Percentiles rank a stretch among this genome's conserved stretches.
phyloP scores from a whole-genome alignment of 805 yeast genomes.

The Kuraishia ogatae region DNA sequence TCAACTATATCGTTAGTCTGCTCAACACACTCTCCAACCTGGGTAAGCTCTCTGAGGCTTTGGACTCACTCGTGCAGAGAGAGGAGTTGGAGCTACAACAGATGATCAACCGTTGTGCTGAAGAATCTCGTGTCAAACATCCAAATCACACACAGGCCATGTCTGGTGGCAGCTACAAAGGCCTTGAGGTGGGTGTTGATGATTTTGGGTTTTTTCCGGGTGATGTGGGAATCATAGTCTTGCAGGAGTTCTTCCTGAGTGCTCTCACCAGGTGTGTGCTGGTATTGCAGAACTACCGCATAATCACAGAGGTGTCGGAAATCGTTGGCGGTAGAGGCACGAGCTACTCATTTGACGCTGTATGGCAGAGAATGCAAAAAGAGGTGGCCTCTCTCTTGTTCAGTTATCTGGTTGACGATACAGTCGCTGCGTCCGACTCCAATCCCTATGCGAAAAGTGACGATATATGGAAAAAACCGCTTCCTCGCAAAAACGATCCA shows the following conservation, averaged over 20 bases:
- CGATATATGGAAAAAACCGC: constrained; percentile 10
- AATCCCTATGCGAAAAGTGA: constrained; percentile 4
- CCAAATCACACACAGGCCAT: constrained; percentile 1
- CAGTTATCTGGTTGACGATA: constrained; percentile 25
- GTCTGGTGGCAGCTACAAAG: constrained; percentile 8
- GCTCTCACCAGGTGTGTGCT: constrained; percentile 56
- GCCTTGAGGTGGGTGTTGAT: constrained; percentile 15
- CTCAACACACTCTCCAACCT: constrained; percentile 41
- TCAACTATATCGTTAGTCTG: constrained; percentile 25
- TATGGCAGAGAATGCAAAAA: constrained; percentile 35
- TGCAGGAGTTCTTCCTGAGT: constrained; percentile 64
- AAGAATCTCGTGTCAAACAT: constrained; percentile 27
- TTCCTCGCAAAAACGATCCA: constrained; percentile 7
- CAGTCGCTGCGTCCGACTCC: neutral
- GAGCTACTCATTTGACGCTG: constrained; percentile 17
- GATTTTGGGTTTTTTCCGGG: constrained; percentile 29
- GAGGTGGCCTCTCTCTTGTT: constrained; percentile 29
- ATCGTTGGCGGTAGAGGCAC: constrained; percentile 9
- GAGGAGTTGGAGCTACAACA: constrained; percentile 55
- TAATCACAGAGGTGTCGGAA: constrained; percentile 48
- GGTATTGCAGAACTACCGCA: constrained; percentile 63
- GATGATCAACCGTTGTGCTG: constrained; percentile 52
- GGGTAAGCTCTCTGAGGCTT: constrained; percentile 50
- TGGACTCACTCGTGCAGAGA: constrained; percentile 44
- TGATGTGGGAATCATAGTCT: constrained; percentile 42